phyloP scores from a whole-genome alignment of 441 rosid genomes.

The Codiaeum variegatum region DNA sequence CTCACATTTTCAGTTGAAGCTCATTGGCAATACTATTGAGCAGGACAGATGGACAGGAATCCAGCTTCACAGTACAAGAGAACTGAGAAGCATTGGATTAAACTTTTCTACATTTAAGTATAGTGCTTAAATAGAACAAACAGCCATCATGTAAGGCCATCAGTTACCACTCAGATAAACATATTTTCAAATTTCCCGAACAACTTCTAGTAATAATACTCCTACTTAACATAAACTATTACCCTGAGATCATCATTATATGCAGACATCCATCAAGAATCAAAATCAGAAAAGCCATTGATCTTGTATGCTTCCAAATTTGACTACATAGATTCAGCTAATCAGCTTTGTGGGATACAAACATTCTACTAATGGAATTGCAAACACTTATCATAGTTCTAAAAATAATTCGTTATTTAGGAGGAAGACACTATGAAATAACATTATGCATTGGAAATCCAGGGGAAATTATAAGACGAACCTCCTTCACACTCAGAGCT shows the following conservation, averaged over 20 bases:
- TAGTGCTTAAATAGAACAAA: not conserved
- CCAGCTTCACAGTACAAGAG: not conserved
- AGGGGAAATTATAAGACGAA: slow-evolving; percentile 27
- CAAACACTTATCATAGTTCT: not conserved
- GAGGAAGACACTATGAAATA: slow-evolving; percentile 4
- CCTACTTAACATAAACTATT: not conserved
- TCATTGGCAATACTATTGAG: not conserved
- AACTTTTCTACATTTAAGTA: not conserved
- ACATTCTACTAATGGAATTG: not conserved
- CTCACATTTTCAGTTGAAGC: not conserved
- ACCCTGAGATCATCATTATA: not conserved
- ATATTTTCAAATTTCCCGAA: not conserved
- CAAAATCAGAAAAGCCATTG: not conserved
- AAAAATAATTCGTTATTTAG: not conserved
- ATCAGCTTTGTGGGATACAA: not conserved
- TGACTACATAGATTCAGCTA: not conserved
- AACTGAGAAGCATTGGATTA: not conserved
- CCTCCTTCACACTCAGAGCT: slow-evolving; percentile 98
- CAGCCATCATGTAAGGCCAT: not conserved
- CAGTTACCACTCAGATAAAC: not conserved
- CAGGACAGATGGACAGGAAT: not conserved
- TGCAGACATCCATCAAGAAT: not conserved
- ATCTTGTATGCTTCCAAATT: not conserved
- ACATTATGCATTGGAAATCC: slow-evolving; percentile 7
- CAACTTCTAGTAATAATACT: not conserved